These are phyloP conservation scores for Melaleuca alternifolia DNA, from an alignment of 345 rosid species.

Conservation along the genomic window DNA sequence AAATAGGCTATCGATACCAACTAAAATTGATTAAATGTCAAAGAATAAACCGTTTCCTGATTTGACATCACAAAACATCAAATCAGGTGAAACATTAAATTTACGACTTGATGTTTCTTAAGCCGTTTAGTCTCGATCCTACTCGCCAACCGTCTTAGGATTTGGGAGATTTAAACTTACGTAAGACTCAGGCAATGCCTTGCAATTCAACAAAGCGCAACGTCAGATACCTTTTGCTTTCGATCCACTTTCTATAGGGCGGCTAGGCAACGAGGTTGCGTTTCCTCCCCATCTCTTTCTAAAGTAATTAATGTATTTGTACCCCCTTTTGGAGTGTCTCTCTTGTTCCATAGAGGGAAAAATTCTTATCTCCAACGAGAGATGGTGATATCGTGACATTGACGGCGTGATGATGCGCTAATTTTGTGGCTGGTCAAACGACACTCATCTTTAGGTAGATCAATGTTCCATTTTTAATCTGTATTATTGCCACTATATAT, in stretches of 20 bases:
- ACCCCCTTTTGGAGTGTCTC: background rate
- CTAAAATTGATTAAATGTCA: background rate
- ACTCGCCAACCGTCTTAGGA: background rate
- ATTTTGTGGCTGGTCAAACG: background rate
- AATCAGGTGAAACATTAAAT: background rate
- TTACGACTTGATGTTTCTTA: background rate
- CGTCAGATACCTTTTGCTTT: background rate
- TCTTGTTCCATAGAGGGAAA: background rate
- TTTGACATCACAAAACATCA: background rate
- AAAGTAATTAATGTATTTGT: background rate
- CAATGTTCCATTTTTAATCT: fast-evolving
- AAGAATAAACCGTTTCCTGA: background rate
- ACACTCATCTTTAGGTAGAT: background rate
- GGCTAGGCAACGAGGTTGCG: background rate
- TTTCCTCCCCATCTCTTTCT: background rate
- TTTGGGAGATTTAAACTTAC: background rate
- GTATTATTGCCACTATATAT: background rate
- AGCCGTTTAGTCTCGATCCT: background rate
- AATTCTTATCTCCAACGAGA: background rate
- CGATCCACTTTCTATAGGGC: background rate
- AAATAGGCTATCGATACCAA: background rate
- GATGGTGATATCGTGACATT: background rate
- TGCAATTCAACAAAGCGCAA: background rate
- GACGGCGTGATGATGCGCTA: background rate
- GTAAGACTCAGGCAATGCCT: background rate